Conservation (phyloP, 2,329 filamentous ascomycete genomes). For the Alternaria angustiovoidea region DNA sequence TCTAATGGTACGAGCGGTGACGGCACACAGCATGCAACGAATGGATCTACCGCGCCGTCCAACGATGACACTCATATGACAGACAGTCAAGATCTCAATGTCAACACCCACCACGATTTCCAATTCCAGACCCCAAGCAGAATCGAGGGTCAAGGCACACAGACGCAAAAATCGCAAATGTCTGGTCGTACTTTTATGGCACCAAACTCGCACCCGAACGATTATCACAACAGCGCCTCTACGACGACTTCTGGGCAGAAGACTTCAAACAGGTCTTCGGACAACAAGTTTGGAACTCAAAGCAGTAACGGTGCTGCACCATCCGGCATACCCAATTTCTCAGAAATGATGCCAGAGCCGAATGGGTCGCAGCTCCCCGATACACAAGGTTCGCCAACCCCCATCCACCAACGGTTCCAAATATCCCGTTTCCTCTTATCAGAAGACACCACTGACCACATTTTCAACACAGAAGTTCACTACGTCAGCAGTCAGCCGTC, state of each 20-base stretch:
- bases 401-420: constrained; percentile 24
- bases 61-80: constrained; percentile 57
- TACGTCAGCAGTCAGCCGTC: constrained; percentile 48
- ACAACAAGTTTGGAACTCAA: constrained; percentile 77
- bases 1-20: constrained; percentile 64
- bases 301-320: constrained; percentile 69
- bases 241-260: constrained; percentile 85
- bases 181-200: constrained; percentile 69
- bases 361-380: constrained; percentile 69
- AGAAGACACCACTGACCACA: constrained; percentile 26
- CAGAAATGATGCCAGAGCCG: constrained; percentile 56
- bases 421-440: constrained; percentile 18
- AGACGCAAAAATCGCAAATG: constrained; percentile 68
- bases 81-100: constrained; percentile 52
- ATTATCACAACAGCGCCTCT: constrained; percentile 85
- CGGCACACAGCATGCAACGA: constrained; percentile 46
- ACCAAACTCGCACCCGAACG: constrained; percentile 64
- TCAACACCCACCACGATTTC: constrained; percentile 41
- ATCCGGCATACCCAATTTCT: constrained; percentile 64
- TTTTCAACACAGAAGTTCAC: constrained; percentile 37
- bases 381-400: constrained; percentile 63
- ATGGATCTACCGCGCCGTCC: constrained; percentile 54
- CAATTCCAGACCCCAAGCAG: constrained; percentile 45
- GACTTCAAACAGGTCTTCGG: constrained; percentile 76
- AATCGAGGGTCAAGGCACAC: constrained; percentile 48